phyloP scores from a whole-genome alignment of 768 basidiomycete species.

The Lactarius sanguifluus region DNA sequence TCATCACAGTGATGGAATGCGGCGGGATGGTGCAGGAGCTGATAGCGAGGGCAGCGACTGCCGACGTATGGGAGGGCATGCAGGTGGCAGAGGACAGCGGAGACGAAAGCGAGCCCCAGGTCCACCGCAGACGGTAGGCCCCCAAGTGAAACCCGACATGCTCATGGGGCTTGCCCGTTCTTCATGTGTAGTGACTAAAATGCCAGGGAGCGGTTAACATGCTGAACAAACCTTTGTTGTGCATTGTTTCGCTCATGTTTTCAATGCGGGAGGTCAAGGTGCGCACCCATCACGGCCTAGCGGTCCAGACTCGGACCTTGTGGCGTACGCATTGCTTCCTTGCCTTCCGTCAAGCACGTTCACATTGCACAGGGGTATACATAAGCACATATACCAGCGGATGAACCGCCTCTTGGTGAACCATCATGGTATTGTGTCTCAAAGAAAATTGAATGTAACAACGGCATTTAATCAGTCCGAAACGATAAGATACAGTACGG shows the following conservation, averaged over 20 bases:
- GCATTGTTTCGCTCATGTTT: neutral
- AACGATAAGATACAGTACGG: neutral
- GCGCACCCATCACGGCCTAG: neutral
- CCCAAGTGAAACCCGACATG: neutral
- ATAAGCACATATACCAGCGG: too few species aligned
- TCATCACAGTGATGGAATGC: constrained; percentile 5
- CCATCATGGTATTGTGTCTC: neutral
- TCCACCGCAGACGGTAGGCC: constrained; percentile 32
- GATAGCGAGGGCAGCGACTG: constrained; percentile 33
- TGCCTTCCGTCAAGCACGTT: neutral
- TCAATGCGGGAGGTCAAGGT: neutral
- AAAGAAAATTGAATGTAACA: neutral
- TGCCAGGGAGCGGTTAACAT: neutral
- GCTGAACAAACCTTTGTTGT: neutral
- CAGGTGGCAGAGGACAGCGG: constrained; percentile 47
- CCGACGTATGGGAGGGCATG: constrained; percentile 72
- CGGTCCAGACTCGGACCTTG: neutral
- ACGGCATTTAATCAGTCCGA: neutral
- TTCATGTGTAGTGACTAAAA: neutral
- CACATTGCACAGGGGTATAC: neutral
- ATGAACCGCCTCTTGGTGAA: neutral
- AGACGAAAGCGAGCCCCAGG: constrained; percentile 32
- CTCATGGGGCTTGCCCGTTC: neutral
- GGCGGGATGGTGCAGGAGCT: constrained; percentile 37
- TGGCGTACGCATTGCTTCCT: neutral